Evolutionary conservation across 2,329 filamentous ascomycete genomes (phyloP).

Genomic region (Aspergillus latus): DNA sequence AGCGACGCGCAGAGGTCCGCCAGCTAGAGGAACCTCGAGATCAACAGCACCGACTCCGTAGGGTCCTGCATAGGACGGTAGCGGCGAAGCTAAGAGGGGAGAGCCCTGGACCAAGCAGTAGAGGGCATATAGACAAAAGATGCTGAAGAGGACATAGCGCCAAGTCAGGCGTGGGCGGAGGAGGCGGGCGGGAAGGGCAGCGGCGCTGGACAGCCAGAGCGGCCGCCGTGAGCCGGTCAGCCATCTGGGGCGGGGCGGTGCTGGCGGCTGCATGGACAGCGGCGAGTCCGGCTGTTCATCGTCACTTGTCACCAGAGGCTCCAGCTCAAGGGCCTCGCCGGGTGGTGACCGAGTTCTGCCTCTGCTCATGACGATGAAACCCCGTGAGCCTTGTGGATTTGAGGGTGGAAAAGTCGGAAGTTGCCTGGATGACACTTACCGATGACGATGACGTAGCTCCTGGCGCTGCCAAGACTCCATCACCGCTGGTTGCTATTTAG

Average conservation of each 20-base stretch:
- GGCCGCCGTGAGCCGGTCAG: not conserved
- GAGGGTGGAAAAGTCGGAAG: not conserved
- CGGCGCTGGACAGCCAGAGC: not conserved
- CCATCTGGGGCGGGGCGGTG: not conserved
- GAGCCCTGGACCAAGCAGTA: not conserved
- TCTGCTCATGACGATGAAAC: not conserved
- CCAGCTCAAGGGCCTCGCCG: not conserved
- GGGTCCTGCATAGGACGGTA: slow-evolving; percentile 3
- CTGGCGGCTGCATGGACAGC: not conserved
- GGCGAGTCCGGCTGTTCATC: slow-evolving; percentile 1
- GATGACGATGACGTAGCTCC: not conserved
- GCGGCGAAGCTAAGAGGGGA: not conserved
- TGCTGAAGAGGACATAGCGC: not conserved
- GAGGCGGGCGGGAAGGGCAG: not conserved
- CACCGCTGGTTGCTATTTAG: too few species aligned
- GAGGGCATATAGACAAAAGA: not conserved
- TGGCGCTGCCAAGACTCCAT: not conserved
- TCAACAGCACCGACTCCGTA: slow-evolving; percentile 4
- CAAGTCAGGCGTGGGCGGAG: slow-evolving; percentile 1
- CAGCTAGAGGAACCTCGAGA: slow-evolving; percentile 1
- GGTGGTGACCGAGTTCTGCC: not conserved
- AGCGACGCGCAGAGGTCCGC: slow-evolving; percentile 1
- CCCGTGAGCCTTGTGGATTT: not conserved
- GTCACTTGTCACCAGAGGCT: not conserved
- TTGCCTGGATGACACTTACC: not conserved